Conservation (phyloP, 257 asterid genomes). For the Gardenia jasminoides region DNA sequence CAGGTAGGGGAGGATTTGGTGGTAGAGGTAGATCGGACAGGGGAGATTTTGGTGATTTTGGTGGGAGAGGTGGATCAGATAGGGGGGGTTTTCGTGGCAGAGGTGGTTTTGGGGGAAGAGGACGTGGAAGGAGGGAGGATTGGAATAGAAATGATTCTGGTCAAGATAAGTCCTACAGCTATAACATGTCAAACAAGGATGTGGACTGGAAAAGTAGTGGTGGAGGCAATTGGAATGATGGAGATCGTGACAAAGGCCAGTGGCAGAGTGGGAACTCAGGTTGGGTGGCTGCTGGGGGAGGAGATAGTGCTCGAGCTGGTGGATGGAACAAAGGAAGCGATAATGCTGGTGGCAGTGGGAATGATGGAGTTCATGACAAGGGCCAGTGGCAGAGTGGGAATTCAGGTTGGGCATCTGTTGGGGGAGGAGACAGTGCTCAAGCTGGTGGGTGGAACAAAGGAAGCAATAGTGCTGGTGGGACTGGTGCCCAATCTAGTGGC, state of each 20-base stretch:
- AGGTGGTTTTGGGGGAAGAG: conserved; percentile 61
- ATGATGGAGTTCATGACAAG: conserved; percentile 23
- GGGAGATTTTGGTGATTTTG: conserved; percentile 43
- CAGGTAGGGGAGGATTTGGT: conserved; percentile 45
- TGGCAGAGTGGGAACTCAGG: conserved; percentile 36
- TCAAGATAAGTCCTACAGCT: conserved; percentile 46
- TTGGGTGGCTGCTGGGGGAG: conserved; percentile 34
- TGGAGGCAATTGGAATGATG: conserved; percentile 36
- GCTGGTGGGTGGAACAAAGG: conserved; percentile 29
- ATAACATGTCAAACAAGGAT: conserved; percentile 3
- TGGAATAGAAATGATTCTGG: conserved; percentile 41
- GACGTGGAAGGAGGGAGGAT: conserved; percentile 45
- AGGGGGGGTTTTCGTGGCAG: conserved; percentile 56
- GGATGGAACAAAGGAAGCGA: conserved; percentile 23
- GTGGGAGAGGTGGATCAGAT: conserved; percentile 51
- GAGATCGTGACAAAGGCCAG: conserved; percentile 25
- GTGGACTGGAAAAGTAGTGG: conserved; percentile 22
- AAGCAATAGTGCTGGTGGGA: conserved; percentile 19
- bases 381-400: conserved; percentile 28
- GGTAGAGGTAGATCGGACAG: conserved; percentile 30
- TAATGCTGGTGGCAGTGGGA: conserved; percentile 36
- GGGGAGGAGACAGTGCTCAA: conserved; percentile 18
- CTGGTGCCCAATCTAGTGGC: conserved; percentile 12
- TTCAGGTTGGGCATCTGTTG: conserved; percentile 43
- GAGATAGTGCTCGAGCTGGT: conserved; percentile 24